Evolutionary conservation across 371 early-diverging fungal genomes (phyloP).

Genomic region (Apophysomyces trapeziformis): DNA sequence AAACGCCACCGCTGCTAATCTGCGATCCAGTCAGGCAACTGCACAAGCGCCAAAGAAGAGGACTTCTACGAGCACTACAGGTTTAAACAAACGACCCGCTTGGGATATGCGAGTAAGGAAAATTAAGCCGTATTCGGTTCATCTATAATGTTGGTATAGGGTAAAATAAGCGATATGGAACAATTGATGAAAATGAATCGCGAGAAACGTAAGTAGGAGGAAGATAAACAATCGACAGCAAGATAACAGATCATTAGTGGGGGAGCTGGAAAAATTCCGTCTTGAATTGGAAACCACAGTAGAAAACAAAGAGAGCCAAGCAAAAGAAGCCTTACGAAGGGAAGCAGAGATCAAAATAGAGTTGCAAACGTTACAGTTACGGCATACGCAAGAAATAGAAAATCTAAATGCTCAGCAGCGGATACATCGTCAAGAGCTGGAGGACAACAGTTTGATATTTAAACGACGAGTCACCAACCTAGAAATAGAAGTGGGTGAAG

Average conservation of each 20-base stretch:
- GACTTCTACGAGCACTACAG: background rate
- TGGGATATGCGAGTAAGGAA: constrained; percentile 48
- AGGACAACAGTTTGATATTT: constrained; percentile 36
- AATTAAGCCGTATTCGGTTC: background rate
- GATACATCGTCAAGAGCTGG: constrained; percentile 36
- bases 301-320: constrained; percentile 36
- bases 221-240: background rate
- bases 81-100: constrained; percentile 35
- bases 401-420: constrained; percentile 36
- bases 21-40: background rate
- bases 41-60: background rate
- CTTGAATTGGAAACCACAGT: constrained; percentile 30
- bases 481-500: constrained; percentile 33
- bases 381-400: constrained; percentile 30
- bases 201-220: constrained; percentile 26
- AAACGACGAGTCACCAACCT: constrained; percentile 27
- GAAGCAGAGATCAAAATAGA: constrained; percentile 31
- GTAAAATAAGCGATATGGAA: constrained; percentile 43
- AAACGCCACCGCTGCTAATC: background rate
- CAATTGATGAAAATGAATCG: constrained; percentile 28
- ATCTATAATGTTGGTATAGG: constrained; percentile 21
- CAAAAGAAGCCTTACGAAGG: constrained; percentile 31
- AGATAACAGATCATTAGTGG: constrained; percentile 23
- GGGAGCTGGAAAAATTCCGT: constrained; percentile 26
- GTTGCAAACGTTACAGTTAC: constrained; percentile 25